phyloP scores from a whole-genome alignment of 495 filamentous ascomycete species.

The Hypoxylon lienhwacheense region DNA sequence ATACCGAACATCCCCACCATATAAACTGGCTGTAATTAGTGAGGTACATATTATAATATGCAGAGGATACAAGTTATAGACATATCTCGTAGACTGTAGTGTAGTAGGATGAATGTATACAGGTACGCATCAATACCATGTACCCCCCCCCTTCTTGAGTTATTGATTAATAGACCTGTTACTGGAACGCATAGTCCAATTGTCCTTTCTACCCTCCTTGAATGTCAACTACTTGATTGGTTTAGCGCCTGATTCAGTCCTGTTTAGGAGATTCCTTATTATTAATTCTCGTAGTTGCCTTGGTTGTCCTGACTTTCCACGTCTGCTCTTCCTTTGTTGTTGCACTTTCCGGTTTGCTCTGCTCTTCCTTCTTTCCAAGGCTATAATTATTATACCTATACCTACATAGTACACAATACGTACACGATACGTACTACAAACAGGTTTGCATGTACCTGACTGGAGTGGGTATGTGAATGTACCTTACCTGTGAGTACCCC shows the following conservation, averaged over 20 bases:
- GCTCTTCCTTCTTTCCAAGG: no score
- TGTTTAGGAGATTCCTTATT: constrained; percentile 1
- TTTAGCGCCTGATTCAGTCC: constrained; percentile 1
- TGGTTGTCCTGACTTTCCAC: constrained; percentile 8
- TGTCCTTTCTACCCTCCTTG: constrained; percentile 18
- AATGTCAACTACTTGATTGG: constrained; percentile 17
- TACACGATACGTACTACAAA: no score
- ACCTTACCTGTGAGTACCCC: no score
- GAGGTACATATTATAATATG: no score
- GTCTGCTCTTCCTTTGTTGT: constrained; percentile 9
- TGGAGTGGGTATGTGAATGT: no score
- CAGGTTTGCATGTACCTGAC: no score
- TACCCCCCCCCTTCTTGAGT: constrained; percentile 1
- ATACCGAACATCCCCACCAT: no score
- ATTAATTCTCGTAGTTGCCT: constrained; percentile 14
- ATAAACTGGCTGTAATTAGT: no score
- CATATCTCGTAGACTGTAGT: no score
- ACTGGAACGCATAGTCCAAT: constrained; percentile 25
- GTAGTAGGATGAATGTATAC: no score
- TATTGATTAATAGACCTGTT: constrained; percentile 12
- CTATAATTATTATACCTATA: constrained; percentile 4
- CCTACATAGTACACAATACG: no score
- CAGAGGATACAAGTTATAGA: no score
- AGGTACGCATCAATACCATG: not conserved
- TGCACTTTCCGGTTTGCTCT: constrained; percentile 26